phyloP scores from a whole-genome alignment of 2,329 filamentous ascomycete genomes.

The Trichoderma citrinoviride region DNA sequence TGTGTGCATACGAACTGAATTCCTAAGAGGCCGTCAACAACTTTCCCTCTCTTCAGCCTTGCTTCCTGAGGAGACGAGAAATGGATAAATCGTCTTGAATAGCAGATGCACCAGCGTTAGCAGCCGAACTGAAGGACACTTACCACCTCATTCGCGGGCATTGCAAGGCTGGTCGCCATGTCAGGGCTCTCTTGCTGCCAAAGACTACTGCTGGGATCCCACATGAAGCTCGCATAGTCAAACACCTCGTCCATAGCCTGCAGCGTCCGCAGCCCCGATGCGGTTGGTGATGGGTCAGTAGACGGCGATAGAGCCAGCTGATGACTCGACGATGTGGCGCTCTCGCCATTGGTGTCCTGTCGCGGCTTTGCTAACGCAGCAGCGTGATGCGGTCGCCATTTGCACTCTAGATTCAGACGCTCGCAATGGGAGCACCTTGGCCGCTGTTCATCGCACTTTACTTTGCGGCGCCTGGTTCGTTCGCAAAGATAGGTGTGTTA shows the following conservation, averaged over 20 bases:
- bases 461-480: constrained; percentile 18
- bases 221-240: constrained; percentile 50
- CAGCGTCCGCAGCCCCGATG: constrained; percentile 29
- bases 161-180: neutral
- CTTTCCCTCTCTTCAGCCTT: neutral
- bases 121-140: constrained; percentile 14
- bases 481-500: neutral
- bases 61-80: neutral
- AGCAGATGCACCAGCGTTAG: neutral
- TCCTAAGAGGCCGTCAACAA: neutral
- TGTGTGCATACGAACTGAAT: neutral
- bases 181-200: constrained; percentile 25
- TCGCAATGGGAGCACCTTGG: constrained; percentile 52
- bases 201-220: constrained; percentile 39
- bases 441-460: constrained; percentile 43
- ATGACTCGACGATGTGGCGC: constrained; percentile 3
- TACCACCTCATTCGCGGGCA: constrained; percentile 20
- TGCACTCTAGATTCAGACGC: constrained; percentile 51
- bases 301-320: constrained; percentile 31
- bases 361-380: constrained; percentile 22
- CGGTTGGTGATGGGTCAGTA: constrained; percentile 31
- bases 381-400: constrained; percentile 40
- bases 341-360: constrained; percentile 26
- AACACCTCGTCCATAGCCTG: constrained; percentile 44
- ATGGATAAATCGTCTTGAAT: too few relatives aligned